Evolutionary conservation across 2,329 filamentous ascomycete genomes (phyloP), one percentile per base, ranked within the genome.

Genomic region (Cadophora gregata): DNA sequence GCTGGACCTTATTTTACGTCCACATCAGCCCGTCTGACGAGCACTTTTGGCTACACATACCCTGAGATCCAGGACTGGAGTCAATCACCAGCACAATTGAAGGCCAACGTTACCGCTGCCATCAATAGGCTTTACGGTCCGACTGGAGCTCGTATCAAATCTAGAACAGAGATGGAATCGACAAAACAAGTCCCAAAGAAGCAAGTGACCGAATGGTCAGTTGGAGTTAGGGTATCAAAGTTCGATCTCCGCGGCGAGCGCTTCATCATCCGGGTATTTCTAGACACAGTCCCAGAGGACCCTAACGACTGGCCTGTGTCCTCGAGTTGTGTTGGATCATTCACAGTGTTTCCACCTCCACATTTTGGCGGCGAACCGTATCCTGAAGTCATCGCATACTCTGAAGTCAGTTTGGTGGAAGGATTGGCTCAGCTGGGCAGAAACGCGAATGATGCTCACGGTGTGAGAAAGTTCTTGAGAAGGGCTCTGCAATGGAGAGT

Each of bases 31-130:
- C 66, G 70, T 19, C 55, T 66, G 6, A 64, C 67, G 4, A 69
- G 63, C 29, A 56, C 66, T 3, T 74, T 76, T 27, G 73, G 71
- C 12, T 75, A 75, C 58, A 72, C 71, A 0, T 75, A 75, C 64
- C 69, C 72, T 4, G 74, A 73, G 31, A 75, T 83, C 31, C 67
- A 75, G 64, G 76, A 79, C 72, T 85, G 86, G 69, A 83, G 81
- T 31, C 86, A 88, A 77, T 83, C 83, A 16, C 61, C 69, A 12
- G 61, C 60, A 14, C 81, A 88, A 45, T 27, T 93, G 53, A 82
- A 83, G 36, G 84, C 84, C 66, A 89, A 90, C 71, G 81, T 93
- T 36, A 84, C 86, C 45, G 83, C 86, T 0, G 84, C 88, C 7
- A 84, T 91, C 14, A 82, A 86, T 65, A 81, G 78, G 0, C 77